Base-by-base conservation (phyloP, 768 basidiomycete species). In the Asterophora lycoperdoides region DNA sequence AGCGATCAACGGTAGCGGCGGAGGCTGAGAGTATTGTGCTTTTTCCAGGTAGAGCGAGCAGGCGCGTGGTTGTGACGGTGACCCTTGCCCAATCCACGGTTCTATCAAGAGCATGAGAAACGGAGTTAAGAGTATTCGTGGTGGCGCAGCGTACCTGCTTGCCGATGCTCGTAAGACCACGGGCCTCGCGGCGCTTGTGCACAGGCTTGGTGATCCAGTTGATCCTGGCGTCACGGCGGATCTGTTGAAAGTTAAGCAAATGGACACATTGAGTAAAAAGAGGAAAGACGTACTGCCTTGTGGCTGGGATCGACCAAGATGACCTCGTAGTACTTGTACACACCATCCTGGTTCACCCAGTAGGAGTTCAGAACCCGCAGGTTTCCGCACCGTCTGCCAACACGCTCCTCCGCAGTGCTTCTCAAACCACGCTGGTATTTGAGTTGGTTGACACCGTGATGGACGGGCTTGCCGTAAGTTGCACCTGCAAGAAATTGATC, bases 201-300 rank as follows among this genome's bases (percentile, higher is more conserved):
- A 98, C 95, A 26, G 96, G 89, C 69, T 94, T 93, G 65, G 80
- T 75, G 73, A 99, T 99, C 96, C 95, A 99, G 85, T 90, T 98
- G 78, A 99, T 97, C 64, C 91, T 83, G 56, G 96, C 76, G 68
- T 99, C 94, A 56, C 94, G 90, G 56, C 93, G 91, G 72, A 98
- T 86, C 84, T 89, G 57, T 29, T 46, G 18, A 36, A 29, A 2
- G 30, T 49, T 34, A 48, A n/a, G 48, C 34, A 17, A 37, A 23
- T n/a, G n/a, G n/a, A 28, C 41, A 18, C 38, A 19, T 47, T 30
- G n/a, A 38, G 37, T 18, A 18, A 34, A 28, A 37, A 15, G 5
- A 32, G 8, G 29, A 29, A 42, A 11, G 6, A 72, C 91, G 62
- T 66, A 93, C 92, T 61, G 89, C 92, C 67, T 93, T 94, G 77